Evolutionary conservation across 2,329 filamentous ascomycete species (phyloP).

Genomic region (Colletotrichum lini): DNA sequence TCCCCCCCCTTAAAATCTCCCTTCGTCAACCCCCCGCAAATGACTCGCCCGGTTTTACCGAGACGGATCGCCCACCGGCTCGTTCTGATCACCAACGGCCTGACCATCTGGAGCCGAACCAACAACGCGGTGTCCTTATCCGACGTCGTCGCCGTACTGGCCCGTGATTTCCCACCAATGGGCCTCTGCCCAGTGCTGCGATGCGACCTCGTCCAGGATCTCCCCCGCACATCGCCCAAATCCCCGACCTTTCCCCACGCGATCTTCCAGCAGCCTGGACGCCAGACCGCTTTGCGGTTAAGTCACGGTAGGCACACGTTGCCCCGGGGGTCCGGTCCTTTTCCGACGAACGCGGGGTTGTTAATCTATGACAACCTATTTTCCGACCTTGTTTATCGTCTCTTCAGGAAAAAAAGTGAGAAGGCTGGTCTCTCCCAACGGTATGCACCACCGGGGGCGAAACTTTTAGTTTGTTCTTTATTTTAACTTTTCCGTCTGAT

Average conservation of each 20-base stretch:
- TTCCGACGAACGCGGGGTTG: constrained; percentile 26
- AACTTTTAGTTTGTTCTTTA: neutral
- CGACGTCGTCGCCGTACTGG: constrained; percentile 13
- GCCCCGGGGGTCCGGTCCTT: neutral
- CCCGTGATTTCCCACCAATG: constrained; percentile 36
- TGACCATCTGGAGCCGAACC: neutral
- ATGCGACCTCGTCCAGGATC: constrained; percentile 24
- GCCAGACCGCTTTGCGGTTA: constrained; percentile 28
- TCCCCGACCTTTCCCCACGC: constrained; percentile 26
- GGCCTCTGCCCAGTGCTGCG: constrained; percentile 29
- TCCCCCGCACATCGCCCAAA: constrained; percentile 32
- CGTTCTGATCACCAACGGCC: neutral
- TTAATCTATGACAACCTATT: neutral
- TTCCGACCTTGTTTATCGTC: constrained; percentile 21
- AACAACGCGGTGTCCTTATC: constrained; percentile 31
- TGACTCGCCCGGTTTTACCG: neutral
- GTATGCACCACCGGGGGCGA: too few relatives aligned
- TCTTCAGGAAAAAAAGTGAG: neutral
- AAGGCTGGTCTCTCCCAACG: neutral
- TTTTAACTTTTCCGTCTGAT: constrained; percentile 37
- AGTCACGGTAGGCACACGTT: neutral
- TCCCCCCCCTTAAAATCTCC: constrained; percentile 49
- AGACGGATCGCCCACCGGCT: neutral
- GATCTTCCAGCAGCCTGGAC: constrained; percentile 22
- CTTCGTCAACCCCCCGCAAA: neutral